Base-by-base conservation (phyloP, 179 eudicot species). In the Beta macrorhiza region DNA sequence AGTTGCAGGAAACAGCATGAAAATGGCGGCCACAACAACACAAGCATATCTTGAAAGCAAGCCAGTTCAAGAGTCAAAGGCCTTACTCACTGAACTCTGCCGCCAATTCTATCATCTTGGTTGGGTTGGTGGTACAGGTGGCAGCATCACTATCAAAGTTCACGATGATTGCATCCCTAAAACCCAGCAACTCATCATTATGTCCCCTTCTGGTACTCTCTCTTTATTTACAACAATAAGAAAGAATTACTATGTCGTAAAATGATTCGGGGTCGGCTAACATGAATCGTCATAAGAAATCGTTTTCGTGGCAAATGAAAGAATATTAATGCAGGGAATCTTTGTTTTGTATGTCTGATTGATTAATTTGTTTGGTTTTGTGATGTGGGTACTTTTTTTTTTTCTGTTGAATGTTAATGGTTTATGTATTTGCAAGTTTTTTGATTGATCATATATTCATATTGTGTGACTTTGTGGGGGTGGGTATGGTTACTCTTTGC, bases 91-190 rank as follows among this genome's bases (percentile, higher is more conserved):
- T 29, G 99, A 96, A 76, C 93, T 96, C 32, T 96, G 99, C 85
- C 97, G 98, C 51, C 98, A 86, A 17, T 96, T 96, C 74, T 96
- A 96, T 90, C 85, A 80, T 65, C 94, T 91, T 29, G 98, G 99
- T 59, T 96, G 99, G 99, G 99, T 96, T 62, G 92, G 96, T 65
- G 99, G 99, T 55, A 96, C 99, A 42, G 98, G 97, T 45, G 97
- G 99, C 69, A 93, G 97, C 82, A 91, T 96, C 89, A 91, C 99
- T 29, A 78, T 92, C 81, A 94, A 94, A 85, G 98, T 94, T 76
- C 99, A 92, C 45, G 98, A 96, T 75, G 92, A 91, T 62, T 86
- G 91, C 14, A 58, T 96, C 47, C 94, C 97, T 65, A 91, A 91
- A 82, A 80, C 94, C 55, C 85, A 96, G 7, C 99, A 96, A 77